A percentile compares a stretch with the other conserved stretches of the same genome.
Evolutionary conservation across 305 asterid genomes (phyloP).

Genomic region (Solanum hybrid): DNA sequence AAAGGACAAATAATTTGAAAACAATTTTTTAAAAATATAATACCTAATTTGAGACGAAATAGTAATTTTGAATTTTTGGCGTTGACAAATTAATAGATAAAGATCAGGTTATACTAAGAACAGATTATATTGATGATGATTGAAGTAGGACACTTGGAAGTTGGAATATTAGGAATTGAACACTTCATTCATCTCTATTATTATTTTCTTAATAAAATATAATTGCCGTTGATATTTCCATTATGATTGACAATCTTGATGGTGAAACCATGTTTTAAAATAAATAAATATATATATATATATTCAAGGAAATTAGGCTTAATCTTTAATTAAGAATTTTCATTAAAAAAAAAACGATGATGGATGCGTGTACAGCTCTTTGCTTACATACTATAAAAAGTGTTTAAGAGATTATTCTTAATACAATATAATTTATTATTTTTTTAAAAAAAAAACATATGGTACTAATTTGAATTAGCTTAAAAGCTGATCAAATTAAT

Average conservation of each 20-base stretch:
- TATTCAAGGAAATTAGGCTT: not conserved
- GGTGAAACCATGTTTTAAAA: not conserved
- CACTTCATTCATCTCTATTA: not conserved
- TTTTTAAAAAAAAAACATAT: not conserved
- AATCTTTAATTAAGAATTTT: not conserved
- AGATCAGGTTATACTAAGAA: not conserved
- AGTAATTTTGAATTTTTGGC: not conserved
- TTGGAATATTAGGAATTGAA: slow-evolving; percentile 14
- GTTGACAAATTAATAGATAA: not conserved
- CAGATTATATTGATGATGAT: not conserved
- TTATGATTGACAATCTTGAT: not conserved
- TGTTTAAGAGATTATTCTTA: not conserved
- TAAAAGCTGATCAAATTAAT: not conserved
- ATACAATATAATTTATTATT: not conserved
- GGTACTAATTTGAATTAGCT: not conserved
- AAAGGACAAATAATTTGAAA: not conserved
- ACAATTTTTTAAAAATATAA: not conserved
- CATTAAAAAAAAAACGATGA: not conserved
- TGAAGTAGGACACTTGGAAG: slow-evolving; percentile 16
- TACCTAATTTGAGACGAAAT: not conserved
- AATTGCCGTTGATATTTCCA: not conserved
- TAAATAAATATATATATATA: too few species aligned
- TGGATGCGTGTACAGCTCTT: not conserved
- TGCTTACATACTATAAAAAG: not conserved
- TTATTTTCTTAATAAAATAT: not conserved